Percentiles rank a stretch among this genome's conserved stretches.
Evolutionary conservation across 164 flowering plant genomes (phyloP).

Genomic region (Umbellularia californica): DNA sequence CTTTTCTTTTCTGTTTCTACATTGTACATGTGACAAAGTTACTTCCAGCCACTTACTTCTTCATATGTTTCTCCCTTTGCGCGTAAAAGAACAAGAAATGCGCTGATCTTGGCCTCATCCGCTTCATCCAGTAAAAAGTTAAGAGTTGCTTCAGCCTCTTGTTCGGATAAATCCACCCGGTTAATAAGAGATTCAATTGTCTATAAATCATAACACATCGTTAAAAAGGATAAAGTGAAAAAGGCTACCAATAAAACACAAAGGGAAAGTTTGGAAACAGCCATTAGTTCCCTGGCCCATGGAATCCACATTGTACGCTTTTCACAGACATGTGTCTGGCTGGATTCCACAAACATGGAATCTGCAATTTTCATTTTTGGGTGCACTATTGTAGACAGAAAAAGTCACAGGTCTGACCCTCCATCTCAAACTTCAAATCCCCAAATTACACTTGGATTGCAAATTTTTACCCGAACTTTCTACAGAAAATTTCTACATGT

Average conservation of each 20-base stretch:
- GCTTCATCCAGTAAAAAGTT: constrained; percentile 61
- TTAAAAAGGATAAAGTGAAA: neutral
- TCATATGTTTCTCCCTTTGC: constrained; percentile 96
- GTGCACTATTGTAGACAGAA: too few species aligned
- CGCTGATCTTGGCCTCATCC: constrained; percentile 75
- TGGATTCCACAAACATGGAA: too few species aligned
- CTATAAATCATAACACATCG: constrained; percentile 27
- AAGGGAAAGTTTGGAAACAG: too few species aligned
- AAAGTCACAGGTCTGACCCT: too few species aligned
- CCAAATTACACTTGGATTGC: too few species aligned
- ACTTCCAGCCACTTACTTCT: constrained; percentile 49
- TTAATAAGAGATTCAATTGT: constrained; percentile 69
- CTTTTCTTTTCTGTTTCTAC: neutral
- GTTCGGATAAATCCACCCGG: constrained; percentile 66
- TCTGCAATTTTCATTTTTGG: too few species aligned
- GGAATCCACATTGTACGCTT: too few species aligned
- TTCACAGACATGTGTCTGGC: too few species aligned
- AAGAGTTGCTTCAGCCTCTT: constrained; percentile 72
- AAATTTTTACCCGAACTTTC: too few species aligned
- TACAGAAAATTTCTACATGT: neutral
- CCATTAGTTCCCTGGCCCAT: too few species aligned
- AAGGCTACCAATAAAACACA: too few species aligned
- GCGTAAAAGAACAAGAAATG: constrained; percentile 81
- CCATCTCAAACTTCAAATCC: too few species aligned
- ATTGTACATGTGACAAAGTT: neutral